A percentile compares a stretch with the other conserved stretches of the same genome.
phyloP scores from a whole-genome alignment of 192 early-diverging fungal species.

The Chytriomyces sp. region DNA sequence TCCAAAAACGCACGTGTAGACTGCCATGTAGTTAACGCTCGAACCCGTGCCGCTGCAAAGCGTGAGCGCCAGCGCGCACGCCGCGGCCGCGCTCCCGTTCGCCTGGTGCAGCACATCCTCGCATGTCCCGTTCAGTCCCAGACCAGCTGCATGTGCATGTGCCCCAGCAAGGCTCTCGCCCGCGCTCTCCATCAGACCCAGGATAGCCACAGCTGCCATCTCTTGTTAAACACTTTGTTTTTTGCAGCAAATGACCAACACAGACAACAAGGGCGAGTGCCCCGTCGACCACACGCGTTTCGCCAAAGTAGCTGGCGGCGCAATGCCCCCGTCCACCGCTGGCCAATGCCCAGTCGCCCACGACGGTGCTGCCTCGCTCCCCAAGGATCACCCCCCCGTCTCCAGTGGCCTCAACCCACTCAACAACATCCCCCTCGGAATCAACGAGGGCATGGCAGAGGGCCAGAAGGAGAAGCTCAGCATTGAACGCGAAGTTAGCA shows the following conservation, averaged over 20 bases:
- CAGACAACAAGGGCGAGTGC: slow-evolving; percentile 39
- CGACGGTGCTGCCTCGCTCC: neutral
- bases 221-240: no score
- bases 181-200: no score
- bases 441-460: slow-evolving; percentile 32
- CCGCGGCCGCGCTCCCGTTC: neutral
- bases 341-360: slow-evolving; percentile 19
- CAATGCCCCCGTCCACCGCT: neutral
- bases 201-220: no score
- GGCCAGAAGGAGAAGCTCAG: slow-evolving; percentile 47
- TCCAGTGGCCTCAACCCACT: slow-evolving; percentile 22
- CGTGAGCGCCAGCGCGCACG: slow-evolving; percentile 5
- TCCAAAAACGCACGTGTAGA: slow-evolving; percentile 19
- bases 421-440: slow-evolving; percentile 48
- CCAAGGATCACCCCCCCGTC: neutral
- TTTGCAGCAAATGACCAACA: no score
- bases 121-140: no score
- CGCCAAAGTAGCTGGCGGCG: slow-evolving; percentile 15
- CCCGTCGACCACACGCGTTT: slow-evolving; percentile 58
- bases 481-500: slow-evolving; percentile 68
- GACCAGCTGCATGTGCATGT: no score
- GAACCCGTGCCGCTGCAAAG: slow-evolving; percentile 20
- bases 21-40: slow-evolving; percentile 29
- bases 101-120: no score
- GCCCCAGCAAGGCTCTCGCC: no score